Conservation (phyloP, 2,329 filamentous ascomycete genomes). For the Gyromitra esculenta region DNA sequence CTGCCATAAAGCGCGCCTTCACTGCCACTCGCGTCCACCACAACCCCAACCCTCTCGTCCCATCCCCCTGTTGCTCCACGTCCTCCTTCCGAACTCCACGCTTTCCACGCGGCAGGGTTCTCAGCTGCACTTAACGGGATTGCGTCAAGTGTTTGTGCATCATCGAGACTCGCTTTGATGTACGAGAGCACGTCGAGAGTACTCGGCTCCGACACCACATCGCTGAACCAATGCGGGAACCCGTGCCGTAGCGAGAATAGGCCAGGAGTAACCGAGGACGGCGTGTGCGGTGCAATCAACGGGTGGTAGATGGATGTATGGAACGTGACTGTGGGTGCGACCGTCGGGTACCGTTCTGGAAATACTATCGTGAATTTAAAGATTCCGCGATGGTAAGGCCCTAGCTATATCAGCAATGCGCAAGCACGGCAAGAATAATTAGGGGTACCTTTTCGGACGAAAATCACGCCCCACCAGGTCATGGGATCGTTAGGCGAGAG, state of each 20-base stretch:
- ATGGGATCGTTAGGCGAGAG: constrained; percentile 82
- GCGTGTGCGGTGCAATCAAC: constrained; percentile 89
- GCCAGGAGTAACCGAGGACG: constrained; percentile 69
- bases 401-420: constrained; percentile 63
- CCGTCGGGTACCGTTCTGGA: constrained; percentile 77
- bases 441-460: constrained; percentile 80
- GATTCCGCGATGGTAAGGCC: constrained; percentile 86
- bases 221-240: constrained; percentile 88
- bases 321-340: constrained; percentile 87
- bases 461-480: constrained; percentile 90
- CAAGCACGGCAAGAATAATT: constrained; percentile 10
- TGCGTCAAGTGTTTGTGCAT: constrained; percentile 78
- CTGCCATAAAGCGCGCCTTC: constrained; percentile 82
- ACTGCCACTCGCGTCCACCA: constrained; percentile 78
- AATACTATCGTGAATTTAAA: constrained; percentile 92
- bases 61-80: constrained; percentile 76
- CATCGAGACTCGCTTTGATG: constrained; percentile 81
- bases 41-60: constrained; percentile 86
- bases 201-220: constrained; percentile 62
- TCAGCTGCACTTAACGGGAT: constrained; percentile 83
- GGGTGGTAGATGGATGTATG: constrained; percentile 95
- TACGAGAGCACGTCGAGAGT: constrained; percentile 79
- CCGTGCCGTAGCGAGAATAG: constrained; percentile 90
- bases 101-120: constrained; percentile 92
- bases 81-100: constrained; percentile 77